Percentiles rank a stretch among this genome's conserved stretches.
Evolutionary conservation across 148 eudicot genomes (phyloP).

Genomic region (Talinum fruticosum): DNA sequence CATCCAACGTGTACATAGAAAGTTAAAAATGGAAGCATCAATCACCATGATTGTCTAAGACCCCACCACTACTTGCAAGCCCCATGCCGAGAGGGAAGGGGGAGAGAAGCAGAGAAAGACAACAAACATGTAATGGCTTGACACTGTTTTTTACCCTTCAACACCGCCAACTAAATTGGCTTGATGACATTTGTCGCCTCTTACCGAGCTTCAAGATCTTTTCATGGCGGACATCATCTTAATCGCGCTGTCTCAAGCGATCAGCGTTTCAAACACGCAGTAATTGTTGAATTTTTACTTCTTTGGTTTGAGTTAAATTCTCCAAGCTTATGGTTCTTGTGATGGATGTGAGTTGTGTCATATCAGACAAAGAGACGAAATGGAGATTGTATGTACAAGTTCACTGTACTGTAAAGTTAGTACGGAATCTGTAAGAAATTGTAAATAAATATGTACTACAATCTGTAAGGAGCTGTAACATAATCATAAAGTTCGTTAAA

Average conservation of each 20-base stretch:
- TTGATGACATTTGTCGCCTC: not conserved
- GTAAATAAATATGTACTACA: too few species aligned
- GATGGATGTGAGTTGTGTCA: too few species aligned
- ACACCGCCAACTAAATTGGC: not conserved
- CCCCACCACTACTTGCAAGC: conserved; percentile 32
- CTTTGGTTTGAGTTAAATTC: not conserved
- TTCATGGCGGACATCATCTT: not conserved
- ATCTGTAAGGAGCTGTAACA: too few species aligned
- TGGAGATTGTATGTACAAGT: too few species aligned
- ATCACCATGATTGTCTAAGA: conserved; percentile 14
- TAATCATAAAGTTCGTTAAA: too few species aligned
- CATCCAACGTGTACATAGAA: conserved; percentile 4
- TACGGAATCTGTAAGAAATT: too few species aligned
- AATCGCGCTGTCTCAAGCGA: not conserved
- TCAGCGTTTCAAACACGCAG: not conserved
- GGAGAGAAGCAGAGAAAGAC: not conserved
- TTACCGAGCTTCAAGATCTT: not conserved
- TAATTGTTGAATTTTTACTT: too few species aligned
- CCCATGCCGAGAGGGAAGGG: conserved; percentile 12
- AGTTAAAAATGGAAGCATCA: conserved; percentile 28
- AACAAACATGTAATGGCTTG: conserved; percentile 4
- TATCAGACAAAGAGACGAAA: too few species aligned
- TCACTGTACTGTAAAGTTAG: too few species aligned
- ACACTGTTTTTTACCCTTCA: not conserved
- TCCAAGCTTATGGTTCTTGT: not conserved